phyloP scores from a whole-genome alignment of 2,329 filamentous ascomycete genomes.

The Aureobasidium melanogenum region DNA sequence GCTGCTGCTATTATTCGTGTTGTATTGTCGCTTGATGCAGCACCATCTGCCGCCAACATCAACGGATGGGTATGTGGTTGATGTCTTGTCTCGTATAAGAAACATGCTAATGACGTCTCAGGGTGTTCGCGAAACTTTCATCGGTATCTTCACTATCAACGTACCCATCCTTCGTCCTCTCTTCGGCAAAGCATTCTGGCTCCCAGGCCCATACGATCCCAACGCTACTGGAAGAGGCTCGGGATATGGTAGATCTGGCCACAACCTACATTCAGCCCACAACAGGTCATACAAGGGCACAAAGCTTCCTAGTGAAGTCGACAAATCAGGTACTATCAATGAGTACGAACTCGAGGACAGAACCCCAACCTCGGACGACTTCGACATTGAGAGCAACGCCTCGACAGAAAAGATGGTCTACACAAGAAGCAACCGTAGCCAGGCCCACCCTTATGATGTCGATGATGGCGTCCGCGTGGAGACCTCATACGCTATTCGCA shows the following conservation, averaged over 20 bases:
- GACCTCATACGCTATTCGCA: background rate
- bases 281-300: background rate
- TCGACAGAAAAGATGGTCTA: slow-evolving; percentile 3
- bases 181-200: slow-evolving; percentile 24
- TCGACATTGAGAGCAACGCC: background rate
- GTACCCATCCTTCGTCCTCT: slow-evolving; percentile 27
- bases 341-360: background rate
- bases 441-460: background rate
- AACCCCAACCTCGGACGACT: background rate
- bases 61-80: slow-evolving; percentile 24
- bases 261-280: background rate
- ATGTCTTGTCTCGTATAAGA: background rate
- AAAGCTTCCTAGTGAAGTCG: background rate
- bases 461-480: background rate
- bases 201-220: slow-evolving; percentile 13
- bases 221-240: background rate
- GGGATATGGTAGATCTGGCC: background rate
- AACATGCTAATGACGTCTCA: background rate
- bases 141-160: slow-evolving; percentile 30
- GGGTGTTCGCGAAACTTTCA: slow-evolving; percentile 29
- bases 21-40: slow-evolving; percentile 23
- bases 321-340: background rate
- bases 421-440: background rate
- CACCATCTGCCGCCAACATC: slow-evolving; percentile 26
- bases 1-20: slow-evolving; percentile 27